Percentiles rank a stretch among this genome's conserved stretches.
Evolutionary conservation across 805 yeast species (phyloP).

Genomic region (Starmerella ratchasimensis): DNA sequence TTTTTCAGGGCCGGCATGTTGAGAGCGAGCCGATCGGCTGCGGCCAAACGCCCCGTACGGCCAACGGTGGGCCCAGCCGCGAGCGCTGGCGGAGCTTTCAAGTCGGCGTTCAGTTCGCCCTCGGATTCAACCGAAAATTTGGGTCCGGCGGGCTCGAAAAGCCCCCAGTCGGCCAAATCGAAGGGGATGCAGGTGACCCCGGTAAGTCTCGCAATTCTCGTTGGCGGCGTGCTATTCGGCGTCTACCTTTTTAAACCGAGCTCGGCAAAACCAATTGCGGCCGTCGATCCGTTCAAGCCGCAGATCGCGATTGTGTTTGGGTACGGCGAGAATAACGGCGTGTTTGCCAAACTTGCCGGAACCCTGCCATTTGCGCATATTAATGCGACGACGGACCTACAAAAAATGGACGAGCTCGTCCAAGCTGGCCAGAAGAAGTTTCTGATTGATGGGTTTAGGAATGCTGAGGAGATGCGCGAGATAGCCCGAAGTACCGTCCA

Average conservation of each 20-base stretch:
- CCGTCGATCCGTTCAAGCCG: constrained; percentile 19
- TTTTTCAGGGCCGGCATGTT: constrained; percentile 1
- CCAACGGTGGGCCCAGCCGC: constrained; percentile 2
- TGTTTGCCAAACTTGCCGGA: constrained; percentile 8
- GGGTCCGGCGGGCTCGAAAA: too few relatives aligned
- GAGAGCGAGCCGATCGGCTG: constrained; percentile 1
- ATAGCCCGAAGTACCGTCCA: constrained; percentile 16
- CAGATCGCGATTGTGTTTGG: constrained; percentile 18
- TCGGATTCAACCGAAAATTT: not conserved
- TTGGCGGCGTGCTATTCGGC: constrained; percentile 19
- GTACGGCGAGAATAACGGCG: constrained; percentile 15
- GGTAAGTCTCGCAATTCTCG: constrained; percentile 13
- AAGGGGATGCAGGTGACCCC: constrained; percentile 6
- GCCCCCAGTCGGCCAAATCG: not conserved
- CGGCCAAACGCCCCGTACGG: constrained; percentile 6
- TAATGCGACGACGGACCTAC: constrained; percentile 3
- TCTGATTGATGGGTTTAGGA: constrained; percentile 15
- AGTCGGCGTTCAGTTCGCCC: not conserved
- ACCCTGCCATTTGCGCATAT: constrained; percentile 13
- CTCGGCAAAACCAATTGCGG: constrained; percentile 14
- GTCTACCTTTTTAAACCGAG: constrained; percentile 18
- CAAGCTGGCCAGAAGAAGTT: constrained; percentile 15
- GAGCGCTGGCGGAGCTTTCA: not conserved
- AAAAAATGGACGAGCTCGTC: constrained; percentile 11
- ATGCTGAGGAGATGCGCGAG: not conserved